Conservation (phyloP, 1,284 basidiomycete species). For the Tilletia setariae region DNA sequence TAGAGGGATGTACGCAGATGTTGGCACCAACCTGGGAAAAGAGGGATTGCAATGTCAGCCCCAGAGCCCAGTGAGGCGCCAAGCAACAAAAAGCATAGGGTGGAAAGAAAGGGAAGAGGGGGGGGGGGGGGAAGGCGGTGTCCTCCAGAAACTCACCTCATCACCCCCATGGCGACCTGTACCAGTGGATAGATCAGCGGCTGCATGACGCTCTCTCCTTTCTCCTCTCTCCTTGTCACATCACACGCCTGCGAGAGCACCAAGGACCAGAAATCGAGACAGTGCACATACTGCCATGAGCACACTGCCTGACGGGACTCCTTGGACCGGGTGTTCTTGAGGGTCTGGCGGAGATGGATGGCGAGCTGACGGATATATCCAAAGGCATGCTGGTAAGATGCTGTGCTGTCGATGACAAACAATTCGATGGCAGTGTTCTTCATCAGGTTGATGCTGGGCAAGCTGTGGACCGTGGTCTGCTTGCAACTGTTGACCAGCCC, state of each 20-base stretch:
- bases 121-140: too few species aligned
- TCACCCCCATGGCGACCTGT: slow-evolving; percentile 86
- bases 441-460: slow-evolving; percentile 94
- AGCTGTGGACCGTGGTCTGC: slow-evolving; percentile 76
- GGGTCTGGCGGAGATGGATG: slow-evolving; percentile 83
- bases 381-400: slow-evolving; percentile 89
- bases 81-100: too few species aligned
- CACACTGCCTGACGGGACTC: slow-evolving; percentile 50
- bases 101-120: too few species aligned
- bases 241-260: slow-evolving; percentile 58
- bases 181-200: slow-evolving; percentile 91
- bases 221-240: slow-evolving; percentile 22
- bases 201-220: slow-evolving; percentile 70
- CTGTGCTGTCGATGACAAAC: slow-evolving; percentile 68
- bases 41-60: too few species aligned
- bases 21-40: slow-evolving; percentile 70
- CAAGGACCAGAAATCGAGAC: slow-evolving; percentile 91
- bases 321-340: slow-evolving; percentile 69
- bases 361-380: slow-evolving; percentile 94
- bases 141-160: slow-evolving; percentile 58
- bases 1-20: slow-evolving; percentile 74
- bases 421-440: slow-evolving; percentile 95
- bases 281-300: slow-evolving; percentile 97
- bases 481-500: slow-evolving; percentile 77
- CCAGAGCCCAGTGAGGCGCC: too few species aligned